Evolutionary conservation across 345 rosid species (phyloP).

Genomic region (Durio zibethinus): DNA sequence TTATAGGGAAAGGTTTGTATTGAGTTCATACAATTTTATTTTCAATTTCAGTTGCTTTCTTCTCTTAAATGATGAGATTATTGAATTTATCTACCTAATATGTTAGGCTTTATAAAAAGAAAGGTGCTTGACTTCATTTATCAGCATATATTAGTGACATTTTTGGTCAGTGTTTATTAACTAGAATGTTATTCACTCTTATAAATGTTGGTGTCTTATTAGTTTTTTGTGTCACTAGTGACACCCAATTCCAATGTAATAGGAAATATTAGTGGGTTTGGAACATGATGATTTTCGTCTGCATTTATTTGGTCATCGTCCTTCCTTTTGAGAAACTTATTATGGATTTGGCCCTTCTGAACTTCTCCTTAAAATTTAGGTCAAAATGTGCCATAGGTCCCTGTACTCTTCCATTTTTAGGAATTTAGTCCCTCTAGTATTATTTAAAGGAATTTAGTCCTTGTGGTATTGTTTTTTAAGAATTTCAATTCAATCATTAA

Average conservation of each 20-base stretch:
- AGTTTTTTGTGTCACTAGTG: neutral
- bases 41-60: neutral
- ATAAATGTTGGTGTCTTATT: neutral
- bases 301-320: neutral
- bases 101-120: neutral
- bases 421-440: too few species aligned
- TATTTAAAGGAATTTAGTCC: too few species aligned
- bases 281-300: neutral
- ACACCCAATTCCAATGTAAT: neutral
- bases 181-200: neutral
- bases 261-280: neutral
- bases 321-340: neutral
- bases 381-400: too few species aligned
- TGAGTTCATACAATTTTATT: neutral
- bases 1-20: slow-evolving; percentile 77
- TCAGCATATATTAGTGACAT: neutral
- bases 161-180: neutral
- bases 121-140: neutral
- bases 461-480: too few species aligned
- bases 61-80: neutral
- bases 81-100: neutral
- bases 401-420: too few species aligned
- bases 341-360: neutral
- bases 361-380: neutral
- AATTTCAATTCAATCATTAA: too few species aligned